phyloP scores from a whole-genome alignment of 2,329 filamentous ascomycete genomes.

The Ophiocordyceps camponoti-leonardi region DNA sequence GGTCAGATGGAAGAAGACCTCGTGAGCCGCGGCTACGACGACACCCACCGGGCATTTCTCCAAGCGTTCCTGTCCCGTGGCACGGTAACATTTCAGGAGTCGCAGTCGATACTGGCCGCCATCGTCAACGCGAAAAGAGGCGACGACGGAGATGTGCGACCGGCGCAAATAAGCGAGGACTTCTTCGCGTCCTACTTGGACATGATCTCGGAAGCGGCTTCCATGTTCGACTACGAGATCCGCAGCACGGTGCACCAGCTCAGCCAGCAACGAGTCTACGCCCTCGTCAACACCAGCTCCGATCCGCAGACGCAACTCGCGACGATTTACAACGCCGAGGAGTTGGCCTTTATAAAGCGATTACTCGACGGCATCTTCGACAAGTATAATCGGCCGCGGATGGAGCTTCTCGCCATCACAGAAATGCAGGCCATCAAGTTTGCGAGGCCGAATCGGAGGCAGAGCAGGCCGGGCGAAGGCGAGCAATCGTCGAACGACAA shows the following conservation, averaged over 20 bases:
- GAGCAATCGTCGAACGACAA: constrained; percentile 22
- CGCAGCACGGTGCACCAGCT: constrained; percentile 55
- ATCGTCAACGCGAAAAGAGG: constrained; percentile 45
- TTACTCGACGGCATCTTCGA: constrained; percentile 87
- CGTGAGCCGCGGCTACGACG: constrained; percentile 22
- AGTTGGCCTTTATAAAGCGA: constrained; percentile 79
- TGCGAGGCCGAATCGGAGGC: constrained; percentile 28
- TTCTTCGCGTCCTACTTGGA: constrained; percentile 54
- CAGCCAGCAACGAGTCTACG: constrained; percentile 52
- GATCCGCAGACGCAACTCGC: constrained; percentile 77
- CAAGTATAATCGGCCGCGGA: constrained; percentile 60
- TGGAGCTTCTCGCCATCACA: constrained; percentile 70
- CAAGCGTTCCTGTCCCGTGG: constrained; percentile 73
- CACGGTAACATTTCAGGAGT: constrained; percentile 58
- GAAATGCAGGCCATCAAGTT: constrained; percentile 65
- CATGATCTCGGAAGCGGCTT: constrained; percentile 53
- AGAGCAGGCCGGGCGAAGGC: constrained; percentile 11
- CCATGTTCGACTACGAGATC: constrained; percentile 76
- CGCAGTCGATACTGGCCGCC: constrained; percentile 55
- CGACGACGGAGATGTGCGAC: constrained; percentile 21
- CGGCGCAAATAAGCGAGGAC: constrained; percentile 48
- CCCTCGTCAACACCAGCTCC: constrained; percentile 73
- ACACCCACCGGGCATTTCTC: constrained; percentile 73
- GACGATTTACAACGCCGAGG: constrained; percentile 62
- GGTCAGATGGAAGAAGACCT: constrained; percentile 8